Base-by-base conservation (phyloP, 805 yeast genomes). In the Komagataella kurtzmanii region DNA sequence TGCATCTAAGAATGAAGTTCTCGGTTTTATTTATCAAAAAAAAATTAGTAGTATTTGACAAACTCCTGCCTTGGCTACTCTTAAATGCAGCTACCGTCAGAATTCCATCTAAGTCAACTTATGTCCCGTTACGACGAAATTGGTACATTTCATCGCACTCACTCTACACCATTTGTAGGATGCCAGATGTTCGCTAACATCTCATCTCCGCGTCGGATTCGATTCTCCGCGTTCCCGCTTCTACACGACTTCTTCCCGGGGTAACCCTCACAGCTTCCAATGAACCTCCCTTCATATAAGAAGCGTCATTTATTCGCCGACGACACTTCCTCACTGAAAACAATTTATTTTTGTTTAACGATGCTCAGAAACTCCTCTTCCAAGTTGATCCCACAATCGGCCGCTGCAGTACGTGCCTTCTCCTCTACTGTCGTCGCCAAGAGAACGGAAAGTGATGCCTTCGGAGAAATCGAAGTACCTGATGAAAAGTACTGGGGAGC, bases 401-500 rank as follows among this genome's bases (percentile, higher is more conserved):
- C 40, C 40, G 40, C 40, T 14, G 40, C 40, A 30, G 40, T 30
- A 30, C 51, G 51, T 49, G 18, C 52, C 24, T 50, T 50, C 44
- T 50, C 54, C 49, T 53, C 65, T 24, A 57, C 67, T 17, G 50
- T 59, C 48, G 57, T 51, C 44, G 60, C 58, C 49, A 60, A 61
- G 62, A 80, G 99, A 73, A 79, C 77, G 53, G 99, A 91, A 69
- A 77, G 88, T 54, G 99, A 91, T 71, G 98, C 98, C 50, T 93
- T 91, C 64, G 99, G 99, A 60, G 96, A 88, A 65, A 85, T 93
- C 63, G 88, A 89, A 66, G 99, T 91, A 50, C 89, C 87, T 54
- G 72, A 80, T 56, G 77, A 86, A 61, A 82, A 79, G 68, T 91
- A 91, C 77, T 91, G 97, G 91, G 99, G 99, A 55, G 98, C 98